Conservation (phyloP, 305 asterid species). For the Fraxinus nigra region DNA sequence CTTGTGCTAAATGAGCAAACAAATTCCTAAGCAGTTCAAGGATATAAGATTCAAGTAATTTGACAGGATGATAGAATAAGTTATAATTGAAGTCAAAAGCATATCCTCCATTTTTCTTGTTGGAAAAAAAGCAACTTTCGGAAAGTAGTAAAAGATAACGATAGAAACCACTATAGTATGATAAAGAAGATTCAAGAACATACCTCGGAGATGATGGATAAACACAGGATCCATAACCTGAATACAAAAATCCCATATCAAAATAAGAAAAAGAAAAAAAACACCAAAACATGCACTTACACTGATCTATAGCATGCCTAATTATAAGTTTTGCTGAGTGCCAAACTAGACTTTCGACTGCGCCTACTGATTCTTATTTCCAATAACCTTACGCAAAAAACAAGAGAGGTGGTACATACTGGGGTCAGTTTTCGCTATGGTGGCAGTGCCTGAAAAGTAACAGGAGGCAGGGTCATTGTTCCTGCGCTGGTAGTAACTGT, state of each 20-base stretch:
- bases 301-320: too few relatives aligned
- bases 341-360: too few relatives aligned
- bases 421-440: conserved; percentile 82
- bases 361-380: too few relatives aligned
- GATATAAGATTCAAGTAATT: neutral
- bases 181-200: neutral
- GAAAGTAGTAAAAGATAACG: neutral
- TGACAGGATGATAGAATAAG: neutral
- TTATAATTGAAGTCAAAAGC: neutral
- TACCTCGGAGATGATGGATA: conserved; percentile 81
- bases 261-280: neutral
- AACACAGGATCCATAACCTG: conserved; percentile 94
- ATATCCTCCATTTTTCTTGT: too few relatives aligned
- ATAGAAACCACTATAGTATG: neutral
- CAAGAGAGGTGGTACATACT: conserved; percentile 33
- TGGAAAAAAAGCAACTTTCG: neutral
- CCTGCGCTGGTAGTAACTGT: conserved; percentile 66
- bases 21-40: neutral
- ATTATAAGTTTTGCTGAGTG: too few relatives aligned
- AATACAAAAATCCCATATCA: conserved; percentile 11
- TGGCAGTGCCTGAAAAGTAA: conserved; percentile 64
- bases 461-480: conserved; percentile 70
- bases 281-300: too few relatives aligned
- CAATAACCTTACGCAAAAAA: too few relatives aligned
- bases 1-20: neutral